Conservation (phyloP, 1,284 basidiomycete species). For the Cryptococcus maquisensis region DNA sequence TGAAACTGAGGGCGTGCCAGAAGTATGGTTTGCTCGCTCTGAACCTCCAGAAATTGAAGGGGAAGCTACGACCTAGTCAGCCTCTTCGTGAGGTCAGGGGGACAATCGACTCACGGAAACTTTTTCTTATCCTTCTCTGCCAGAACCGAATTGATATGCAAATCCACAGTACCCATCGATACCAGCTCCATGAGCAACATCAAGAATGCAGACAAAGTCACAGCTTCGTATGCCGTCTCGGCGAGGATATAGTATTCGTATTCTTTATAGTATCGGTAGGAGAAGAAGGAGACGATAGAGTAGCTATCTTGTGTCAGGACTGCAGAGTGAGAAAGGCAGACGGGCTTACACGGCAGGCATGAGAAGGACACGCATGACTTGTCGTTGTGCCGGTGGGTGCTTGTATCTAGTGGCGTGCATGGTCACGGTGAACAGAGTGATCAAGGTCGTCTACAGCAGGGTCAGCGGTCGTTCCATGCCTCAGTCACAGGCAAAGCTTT, state of each 20-base stretch:
- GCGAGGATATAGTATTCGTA: slow-evolving; percentile 64
- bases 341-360: slow-evolving; percentile 37
- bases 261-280: slow-evolving; percentile 68
- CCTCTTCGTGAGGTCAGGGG: background rate
- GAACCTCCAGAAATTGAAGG: slow-evolving; percentile 52
- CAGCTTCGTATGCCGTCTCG: slow-evolving; percentile 46
- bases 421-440: slow-evolving; percentile 33
- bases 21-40: slow-evolving; percentile 83
- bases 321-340: background rate
- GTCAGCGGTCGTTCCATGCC: background rate
- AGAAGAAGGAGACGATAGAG: slow-evolving; percentile 81
- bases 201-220: slow-evolving; percentile 36
- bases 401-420: slow-evolving; percentile 42
- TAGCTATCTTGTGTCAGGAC: slow-evolving; percentile 48
- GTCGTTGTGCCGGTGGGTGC: slow-evolving; percentile 37
- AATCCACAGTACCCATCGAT: slow-evolving; percentile 60
- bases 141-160: slow-evolving; percentile 63
- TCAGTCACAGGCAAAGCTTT: background rate
- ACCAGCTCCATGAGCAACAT: slow-evolving; percentile 80
- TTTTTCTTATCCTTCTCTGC: slow-evolving; percentile 71
- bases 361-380: slow-evolving; percentile 46
- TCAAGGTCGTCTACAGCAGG: slow-evolving; percentile 33
- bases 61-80: slow-evolving; percentile 53
- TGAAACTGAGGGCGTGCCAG: slow-evolving; percentile 74
- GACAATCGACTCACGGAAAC: slow-evolving; percentile 65